Base-by-base conservation (phyloP, 176 grass and related monocot species). In the Oryza meridionalis region DNA sequence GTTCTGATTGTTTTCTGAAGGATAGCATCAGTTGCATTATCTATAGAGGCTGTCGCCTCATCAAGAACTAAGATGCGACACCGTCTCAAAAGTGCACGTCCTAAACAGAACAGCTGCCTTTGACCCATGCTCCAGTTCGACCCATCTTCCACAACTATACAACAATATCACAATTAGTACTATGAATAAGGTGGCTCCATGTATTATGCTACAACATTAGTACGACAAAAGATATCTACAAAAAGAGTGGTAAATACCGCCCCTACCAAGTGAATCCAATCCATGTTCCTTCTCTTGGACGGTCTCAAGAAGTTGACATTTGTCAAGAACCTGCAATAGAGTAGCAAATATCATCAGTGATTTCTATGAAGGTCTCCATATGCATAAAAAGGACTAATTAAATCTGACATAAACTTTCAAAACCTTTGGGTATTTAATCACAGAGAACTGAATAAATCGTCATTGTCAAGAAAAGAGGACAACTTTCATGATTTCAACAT, bases 41-140 rank as follows among this genome's bases (percentile, higher is more conserved):
- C 88, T 3, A 93, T 93, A 3, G 91, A 93, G 32, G 85, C 86
- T 11, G 91, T 94, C 8, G 91, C 88, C 73, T 90, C 92, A 45
- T 94, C 92, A 31, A 94, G 82, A 11, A 94, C 86, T 70, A 94
- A 45, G 62, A 94, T 94, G 7, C 78, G 73, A 50, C 75, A 88
- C 63, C 64, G 59, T 65, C 88, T 88, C 68, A 90, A 68, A 47
- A 93, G 69, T 33, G 91, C 88, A 49, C 91, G 82, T 16, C 88
- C 85, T 61, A 93, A 74, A 65, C 91, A 93, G 67, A 93, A 88
- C 25, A 94, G 86, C 88, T 98, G 96, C 46, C 96, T 91, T 89
- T 98, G 93, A 21, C 96, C 93, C 96, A 98, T 98, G 87, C 96
- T 94, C 92, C 88, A 94, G 40, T 94, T 94, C 35, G 86, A 94